phyloP scores from a whole-genome alignment of 2,329 filamentous ascomycete species.

The Calycina marina region DNA sequence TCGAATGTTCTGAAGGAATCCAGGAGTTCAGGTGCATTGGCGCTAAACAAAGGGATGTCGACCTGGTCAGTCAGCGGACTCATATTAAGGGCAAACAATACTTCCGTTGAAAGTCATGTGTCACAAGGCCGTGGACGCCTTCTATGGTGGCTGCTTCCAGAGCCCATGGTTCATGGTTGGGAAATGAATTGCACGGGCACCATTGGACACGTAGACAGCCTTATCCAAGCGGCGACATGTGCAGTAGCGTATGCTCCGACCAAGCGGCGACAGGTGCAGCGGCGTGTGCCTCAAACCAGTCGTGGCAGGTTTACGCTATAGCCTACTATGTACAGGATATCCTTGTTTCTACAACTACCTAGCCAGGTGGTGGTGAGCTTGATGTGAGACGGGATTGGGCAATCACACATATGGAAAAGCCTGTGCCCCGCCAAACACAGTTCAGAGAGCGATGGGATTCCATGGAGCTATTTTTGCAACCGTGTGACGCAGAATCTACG shows the following conservation, averaged over 20 bases:
- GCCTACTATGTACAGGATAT: neutral
- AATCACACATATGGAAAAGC: too few species aligned
- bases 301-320: neutral
- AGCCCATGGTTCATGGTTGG: slow-evolving; percentile 9
- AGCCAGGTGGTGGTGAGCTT: slow-evolving; percentile 5
- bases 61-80: too few species aligned
- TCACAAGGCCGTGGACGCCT: neutral
- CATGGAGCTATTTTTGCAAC: slow-evolving; percentile 8
- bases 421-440: slow-evolving; percentile 2
- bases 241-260: neutral
- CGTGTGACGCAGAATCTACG: slow-evolving; percentile 4
- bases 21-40: too few species aligned
- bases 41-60: too few species aligned
- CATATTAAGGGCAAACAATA: slow-evolving; percentile 5
- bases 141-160: neutral
- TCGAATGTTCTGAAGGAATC: slow-evolving; percentile 4
- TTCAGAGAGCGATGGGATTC: slow-evolving; percentile 1
- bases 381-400: too few species aligned
- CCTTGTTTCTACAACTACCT: slow-evolving; percentile 2
- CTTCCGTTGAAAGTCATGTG: slow-evolving; percentile 9
- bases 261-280: too few species aligned
- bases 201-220: neutral
- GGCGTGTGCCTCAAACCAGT: neutral
- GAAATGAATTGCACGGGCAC: neutral
- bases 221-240: neutral